These are phyloP conservation scores for Salisapilia sapeloensis DNA, from an alignment of 352 stramenopile species.

Conservation along the genomic window DNA sequence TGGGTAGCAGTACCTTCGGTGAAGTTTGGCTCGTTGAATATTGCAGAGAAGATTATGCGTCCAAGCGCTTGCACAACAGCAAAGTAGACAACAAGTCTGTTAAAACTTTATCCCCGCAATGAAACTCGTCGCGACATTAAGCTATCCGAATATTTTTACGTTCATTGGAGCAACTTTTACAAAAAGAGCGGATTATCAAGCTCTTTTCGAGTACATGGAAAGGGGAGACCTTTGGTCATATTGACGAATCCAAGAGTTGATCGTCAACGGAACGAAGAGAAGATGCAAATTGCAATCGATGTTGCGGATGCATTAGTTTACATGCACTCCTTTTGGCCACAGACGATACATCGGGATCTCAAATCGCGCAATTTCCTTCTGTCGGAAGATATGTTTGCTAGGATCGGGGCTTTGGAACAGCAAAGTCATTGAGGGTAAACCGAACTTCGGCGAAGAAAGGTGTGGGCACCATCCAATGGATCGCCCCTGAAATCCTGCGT, in stretches of 20 bases:
- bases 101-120: conserved; percentile 6
- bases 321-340: conserved; percentile 18
- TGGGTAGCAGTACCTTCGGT: conserved; percentile 1
- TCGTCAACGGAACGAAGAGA: conserved; percentile 1
- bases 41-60: conserved; percentile 7
- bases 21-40: conserved; percentile 6
- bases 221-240: too few species aligned
- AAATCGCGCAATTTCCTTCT: conserved; percentile 25
- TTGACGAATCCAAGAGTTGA: conserved; percentile 2
- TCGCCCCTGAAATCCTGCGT: conserved; percentile 31
- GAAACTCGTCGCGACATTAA: conserved; percentile 1
- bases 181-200: conserved; percentile 1
- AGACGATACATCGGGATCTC: conserved; percentile 22
- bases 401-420: conserved; percentile 14
- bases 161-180: conserved; percentile 3
- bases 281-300: conserved; percentile 19
- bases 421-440: too few species aligned
- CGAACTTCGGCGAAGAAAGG: too few species aligned
- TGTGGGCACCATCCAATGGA: conserved; percentile 39
- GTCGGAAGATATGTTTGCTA: conserved; percentile 8
- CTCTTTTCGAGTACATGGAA: conserved; percentile 3
- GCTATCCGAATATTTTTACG: conserved; percentile 2
- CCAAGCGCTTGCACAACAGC: conserved; percentile 3
- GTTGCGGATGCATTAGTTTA: conserved; percentile 19
- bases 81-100: conserved; percentile 3